Percentiles rank a stretch among this genome's conserved stretches.
Conservation (phyloP, 495 filamentous ascomycete species). For the Hypoxylon fragiforme region DNA sequence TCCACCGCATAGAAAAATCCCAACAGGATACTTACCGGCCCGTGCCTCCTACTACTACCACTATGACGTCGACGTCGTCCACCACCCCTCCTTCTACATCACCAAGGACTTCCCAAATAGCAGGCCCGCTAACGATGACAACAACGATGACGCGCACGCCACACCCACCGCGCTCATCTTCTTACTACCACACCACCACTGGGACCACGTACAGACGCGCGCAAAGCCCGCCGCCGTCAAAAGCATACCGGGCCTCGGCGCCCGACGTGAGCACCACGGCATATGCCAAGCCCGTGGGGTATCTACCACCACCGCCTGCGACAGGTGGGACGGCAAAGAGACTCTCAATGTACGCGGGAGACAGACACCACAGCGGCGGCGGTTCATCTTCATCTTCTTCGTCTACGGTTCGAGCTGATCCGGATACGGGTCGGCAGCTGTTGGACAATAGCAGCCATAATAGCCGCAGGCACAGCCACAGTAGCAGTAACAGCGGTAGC, state of each 20-base stretch:
- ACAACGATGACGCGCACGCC: neutral
- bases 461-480: neutral
- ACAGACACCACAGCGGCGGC: too few species aligned
- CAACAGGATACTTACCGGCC: slow-evolving; percentile 1
- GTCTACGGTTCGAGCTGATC: neutral
- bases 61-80: neutral
- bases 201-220: slow-evolving; percentile 3
- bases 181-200: neutral
- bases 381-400: too few species aligned
- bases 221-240: slow-evolving; percentile 10
- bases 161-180: neutral
- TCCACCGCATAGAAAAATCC: neutral
- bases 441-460: neutral
- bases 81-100: too few species aligned
- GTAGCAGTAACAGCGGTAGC: neutral
- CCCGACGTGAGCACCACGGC: slow-evolving; percentile 5
- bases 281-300: neutral
- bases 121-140: neutral
- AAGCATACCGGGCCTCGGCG: slow-evolving; percentile 12
- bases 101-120: neutral
- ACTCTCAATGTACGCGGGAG: too few species aligned
- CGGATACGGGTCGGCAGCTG: neutral
- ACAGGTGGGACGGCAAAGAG: neutral
- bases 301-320: neutral
- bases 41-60: neutral